A percentile compares a stretch with the other conserved stretches of the same genome.
Conservation (phyloP, 768 basidiomycete species). For the Lyophyllum shimeji region DNA sequence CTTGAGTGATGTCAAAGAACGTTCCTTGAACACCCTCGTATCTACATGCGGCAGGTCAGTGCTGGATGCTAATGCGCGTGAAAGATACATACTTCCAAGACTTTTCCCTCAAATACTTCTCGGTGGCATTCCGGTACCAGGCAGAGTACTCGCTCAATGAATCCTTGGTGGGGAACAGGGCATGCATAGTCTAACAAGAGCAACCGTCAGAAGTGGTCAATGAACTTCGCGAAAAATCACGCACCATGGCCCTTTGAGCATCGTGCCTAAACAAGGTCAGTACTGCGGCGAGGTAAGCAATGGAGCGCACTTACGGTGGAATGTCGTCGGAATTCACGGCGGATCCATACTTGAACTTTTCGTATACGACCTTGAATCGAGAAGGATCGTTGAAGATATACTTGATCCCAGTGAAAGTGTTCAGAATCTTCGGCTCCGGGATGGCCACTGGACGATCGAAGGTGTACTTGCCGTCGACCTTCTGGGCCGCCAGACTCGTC, state of each 20-base stretch:
- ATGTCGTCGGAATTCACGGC: constrained; percentile 38
- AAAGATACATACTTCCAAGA: constrained; percentile 21
- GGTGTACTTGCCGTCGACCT: constrained; percentile 35
- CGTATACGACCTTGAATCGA: constrained; percentile 36
- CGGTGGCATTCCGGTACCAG: constrained; percentile 28
- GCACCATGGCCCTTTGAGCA: constrained; percentile 23
- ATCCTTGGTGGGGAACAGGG: constrained; percentile 33
- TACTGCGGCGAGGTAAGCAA: not conserved
- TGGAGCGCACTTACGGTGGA: constrained; percentile 21
- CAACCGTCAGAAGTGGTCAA: not conserved
- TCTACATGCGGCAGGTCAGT: constrained; percentile 2
- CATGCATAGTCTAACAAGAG: constrained; percentile 23
- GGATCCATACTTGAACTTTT: constrained; percentile 39
- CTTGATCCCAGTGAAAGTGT: constrained; percentile 33
- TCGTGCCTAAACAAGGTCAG: constrained; percentile 23
- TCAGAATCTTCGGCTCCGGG: constrained; percentile 27
- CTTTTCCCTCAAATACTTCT: constrained; percentile 27
- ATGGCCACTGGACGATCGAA: constrained; percentile 37
- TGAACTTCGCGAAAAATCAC: not conserved
- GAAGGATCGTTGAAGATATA: constrained; percentile 31
- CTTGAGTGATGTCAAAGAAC: constrained; percentile 47
- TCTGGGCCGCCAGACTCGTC: constrained; percentile 36
- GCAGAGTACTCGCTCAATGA: constrained; percentile 14
- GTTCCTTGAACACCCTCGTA: constrained; percentile 32
- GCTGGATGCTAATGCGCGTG: not conserved